A percentile compares a stretch with the other conserved stretches of the same genome.
phyloP scores from a whole-genome alignment of 257 asterid species.

The Gentiana straminea region DNA sequence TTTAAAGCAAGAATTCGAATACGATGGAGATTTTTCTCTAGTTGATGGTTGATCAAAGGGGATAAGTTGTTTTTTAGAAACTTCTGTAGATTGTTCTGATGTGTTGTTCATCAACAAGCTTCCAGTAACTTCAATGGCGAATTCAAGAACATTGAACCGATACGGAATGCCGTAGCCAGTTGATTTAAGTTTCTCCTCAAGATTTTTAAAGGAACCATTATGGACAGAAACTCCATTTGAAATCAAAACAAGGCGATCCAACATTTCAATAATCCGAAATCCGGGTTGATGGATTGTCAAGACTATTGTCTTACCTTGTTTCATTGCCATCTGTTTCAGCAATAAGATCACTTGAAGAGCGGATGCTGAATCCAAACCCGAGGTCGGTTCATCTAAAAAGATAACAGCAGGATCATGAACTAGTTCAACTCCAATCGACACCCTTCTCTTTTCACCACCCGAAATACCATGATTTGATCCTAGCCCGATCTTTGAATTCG shows the following conservation, averaged over 20 bases:
- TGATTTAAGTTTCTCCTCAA: conserved; percentile 31
- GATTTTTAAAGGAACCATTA: conserved; percentile 42
- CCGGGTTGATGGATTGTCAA: conserved; percentile 93
- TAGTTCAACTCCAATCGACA: conserved; percentile 72
- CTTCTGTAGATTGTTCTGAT: conserved; percentile 21
- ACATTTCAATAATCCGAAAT: conserved; percentile 55
- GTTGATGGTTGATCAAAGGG: conserved; percentile 3
- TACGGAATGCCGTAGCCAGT: conserved; percentile 44
- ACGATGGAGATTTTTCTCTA: conserved; percentile 12
- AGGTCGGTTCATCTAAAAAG: conserved; percentile 76
- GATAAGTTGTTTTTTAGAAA: conserved; percentile 7
- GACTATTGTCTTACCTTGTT: conserved; percentile 43
- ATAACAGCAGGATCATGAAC: conserved; percentile 65
- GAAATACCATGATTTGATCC: conserved; percentile 58
- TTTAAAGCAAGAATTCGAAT: conserved; percentile 28
- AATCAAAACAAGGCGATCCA: conserved; percentile 55
- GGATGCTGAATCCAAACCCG: conserved; percentile 79
- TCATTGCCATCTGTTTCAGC: conserved; percentile 38
- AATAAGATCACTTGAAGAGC: conserved; percentile 55
- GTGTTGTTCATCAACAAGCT: conserved; percentile 12
- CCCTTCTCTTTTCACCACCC: conserved; percentile 82
- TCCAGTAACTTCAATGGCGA: conserved; percentile 47
- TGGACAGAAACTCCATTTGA: conserved; percentile 52
- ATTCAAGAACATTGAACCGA: conserved; percentile 69
- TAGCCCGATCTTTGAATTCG: conserved; percentile 43